Evolutionary conservation across 106 monocot genomes (phyloP).

Genomic region (Acorus gramineus): DNA sequence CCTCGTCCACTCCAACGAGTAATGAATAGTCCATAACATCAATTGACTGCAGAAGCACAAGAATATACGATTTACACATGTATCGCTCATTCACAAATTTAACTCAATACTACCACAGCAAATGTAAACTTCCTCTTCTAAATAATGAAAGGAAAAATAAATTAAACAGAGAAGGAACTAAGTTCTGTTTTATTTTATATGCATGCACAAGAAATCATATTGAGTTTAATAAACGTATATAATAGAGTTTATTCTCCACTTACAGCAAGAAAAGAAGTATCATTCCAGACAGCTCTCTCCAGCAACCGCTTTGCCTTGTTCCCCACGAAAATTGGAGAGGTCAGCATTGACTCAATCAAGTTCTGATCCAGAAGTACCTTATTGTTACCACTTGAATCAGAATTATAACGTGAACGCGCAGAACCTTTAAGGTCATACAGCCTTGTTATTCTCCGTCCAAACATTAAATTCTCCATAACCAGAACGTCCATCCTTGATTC

Average conservation of each 20-base stretch:
- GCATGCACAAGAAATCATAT: not conserved
- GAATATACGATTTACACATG: too few relatives aligned
- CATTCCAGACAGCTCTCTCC: slow-evolving; percentile 95
- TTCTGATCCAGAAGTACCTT: slow-evolving; percentile 90
- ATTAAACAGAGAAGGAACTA: not conserved
- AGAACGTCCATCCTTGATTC: slow-evolving; percentile 72
- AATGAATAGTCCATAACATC: slow-evolving; percentile 95
- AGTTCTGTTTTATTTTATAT: not conserved
- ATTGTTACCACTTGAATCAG: slow-evolving; percentile 70
- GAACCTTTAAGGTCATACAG: slow-evolving; percentile 91
- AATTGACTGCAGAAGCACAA: slow-evolving; percentile 41
- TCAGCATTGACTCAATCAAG: slow-evolving; percentile 77
- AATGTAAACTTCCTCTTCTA: not conserved
- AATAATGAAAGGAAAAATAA: not conserved
- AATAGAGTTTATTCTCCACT: slow-evolving; percentile 9
- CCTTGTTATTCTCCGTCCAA: slow-evolving; percentile 52
- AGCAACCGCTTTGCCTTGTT: slow-evolving; percentile 76
- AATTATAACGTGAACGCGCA: slow-evolving; percentile 62
- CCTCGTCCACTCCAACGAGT: slow-evolving; percentile 73
- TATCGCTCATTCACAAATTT: too few relatives aligned
- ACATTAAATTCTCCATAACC: slow-evolving; percentile 91
- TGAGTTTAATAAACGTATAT: not conserved
- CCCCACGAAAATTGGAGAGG: slow-evolving; percentile 89
- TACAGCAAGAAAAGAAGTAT: slow-evolving; percentile 79
- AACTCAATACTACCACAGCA: too few relatives aligned